Evolutionary conservation across 1,284 basidiomycete genomes (phyloP).

Genomic region (Rhodofomes roseus): DNA sequence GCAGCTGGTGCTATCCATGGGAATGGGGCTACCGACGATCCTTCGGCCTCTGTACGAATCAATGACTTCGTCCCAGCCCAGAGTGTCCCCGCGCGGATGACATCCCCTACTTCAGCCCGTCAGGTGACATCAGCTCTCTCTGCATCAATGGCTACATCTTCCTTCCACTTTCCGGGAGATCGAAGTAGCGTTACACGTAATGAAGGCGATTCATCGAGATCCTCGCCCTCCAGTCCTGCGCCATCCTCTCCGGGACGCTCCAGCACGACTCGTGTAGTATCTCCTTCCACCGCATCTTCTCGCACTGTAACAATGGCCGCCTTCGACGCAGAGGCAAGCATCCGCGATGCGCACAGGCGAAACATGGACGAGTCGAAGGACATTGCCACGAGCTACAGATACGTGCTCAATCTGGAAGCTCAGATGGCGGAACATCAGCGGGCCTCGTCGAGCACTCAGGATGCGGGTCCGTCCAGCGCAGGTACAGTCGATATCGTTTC

Average conservation of each 20-base stretch:
- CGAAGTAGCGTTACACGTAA: conserved; percentile 6
- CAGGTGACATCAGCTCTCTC: conserved; percentile 61
- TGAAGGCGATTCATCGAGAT: conserved; percentile 10
- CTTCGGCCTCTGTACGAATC: conserved; percentile 37
- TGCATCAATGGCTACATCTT: conserved; percentile 58
- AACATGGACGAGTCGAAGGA: conserved; percentile 60
- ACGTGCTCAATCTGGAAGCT: conserved; percentile 57
- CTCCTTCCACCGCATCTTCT: conserved; percentile 25
- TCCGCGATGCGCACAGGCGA: conserved; percentile 46
- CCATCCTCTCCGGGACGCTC: conserved; percentile 11
- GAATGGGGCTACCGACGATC: conserved; percentile 7
- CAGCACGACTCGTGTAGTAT: conserved; percentile 16
- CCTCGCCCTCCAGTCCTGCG: conserved; percentile 9
- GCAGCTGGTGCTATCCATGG: conserved; percentile 8
- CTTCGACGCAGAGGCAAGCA: conserved; percentile 24
- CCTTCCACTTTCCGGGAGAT: conserved; percentile 49
- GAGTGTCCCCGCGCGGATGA: conserved; percentile 32
- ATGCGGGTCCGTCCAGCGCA: not conserved
- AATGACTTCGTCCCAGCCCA: conserved; percentile 55
- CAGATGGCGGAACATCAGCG: conserved; percentile 39
- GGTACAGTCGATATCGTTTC: not conserved
- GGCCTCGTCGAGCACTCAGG: conserved; percentile 8
- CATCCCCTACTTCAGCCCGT: conserved; percentile 30
- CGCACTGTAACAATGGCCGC: conserved; percentile 18
- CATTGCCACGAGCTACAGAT: conserved; percentile 64